Evolutionary conservation across 177 flowering plant species (phyloP).

Genomic region (Vitis hybrid): DNA sequence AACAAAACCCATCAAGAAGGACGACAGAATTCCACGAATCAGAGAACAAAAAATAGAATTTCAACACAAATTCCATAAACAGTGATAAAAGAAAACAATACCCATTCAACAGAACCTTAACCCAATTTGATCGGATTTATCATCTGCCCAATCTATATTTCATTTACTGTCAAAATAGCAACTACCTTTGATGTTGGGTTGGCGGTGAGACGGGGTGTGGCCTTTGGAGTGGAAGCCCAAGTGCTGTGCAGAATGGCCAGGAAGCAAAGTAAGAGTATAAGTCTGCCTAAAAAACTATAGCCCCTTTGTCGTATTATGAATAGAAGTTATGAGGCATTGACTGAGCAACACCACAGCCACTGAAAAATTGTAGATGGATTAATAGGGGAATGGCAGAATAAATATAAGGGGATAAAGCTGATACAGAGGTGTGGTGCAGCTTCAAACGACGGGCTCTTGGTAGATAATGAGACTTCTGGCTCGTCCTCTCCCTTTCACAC

Average conservation of each 20-base stretch:
- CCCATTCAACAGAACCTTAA: not conserved
- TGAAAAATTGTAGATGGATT: slow-evolving; percentile 18
- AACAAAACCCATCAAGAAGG: slow-evolving; percentile 4
- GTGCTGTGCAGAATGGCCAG: not conserved
- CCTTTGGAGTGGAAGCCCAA: not conserved
- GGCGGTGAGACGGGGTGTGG: not conserved
- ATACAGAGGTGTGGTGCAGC: slow-evolving; percentile 33
- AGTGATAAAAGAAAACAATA: not conserved
- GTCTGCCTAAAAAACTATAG: not conserved
- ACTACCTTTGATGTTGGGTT: not conserved
- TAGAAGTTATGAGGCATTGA: not conserved
- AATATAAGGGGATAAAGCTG: slow-evolving; percentile 24
- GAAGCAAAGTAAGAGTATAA: too few species aligned
- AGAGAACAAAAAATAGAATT: not conserved
- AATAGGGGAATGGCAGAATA: not conserved
- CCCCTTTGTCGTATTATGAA: not conserved
- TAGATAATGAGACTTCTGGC: not conserved
- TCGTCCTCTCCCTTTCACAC: not conserved
- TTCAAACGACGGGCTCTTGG: slow-evolving; percentile 18
- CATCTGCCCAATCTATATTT: not conserved
- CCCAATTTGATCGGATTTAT: not conserved
- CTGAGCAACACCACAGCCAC: slow-evolving; percentile 31
- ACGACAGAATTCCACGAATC: not conserved
- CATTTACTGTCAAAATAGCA: not conserved
- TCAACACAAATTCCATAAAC: not conserved